Conservation (phyloP, 768 basidiomycete genomes). For the Macrolepiota albuminosa region DNA sequence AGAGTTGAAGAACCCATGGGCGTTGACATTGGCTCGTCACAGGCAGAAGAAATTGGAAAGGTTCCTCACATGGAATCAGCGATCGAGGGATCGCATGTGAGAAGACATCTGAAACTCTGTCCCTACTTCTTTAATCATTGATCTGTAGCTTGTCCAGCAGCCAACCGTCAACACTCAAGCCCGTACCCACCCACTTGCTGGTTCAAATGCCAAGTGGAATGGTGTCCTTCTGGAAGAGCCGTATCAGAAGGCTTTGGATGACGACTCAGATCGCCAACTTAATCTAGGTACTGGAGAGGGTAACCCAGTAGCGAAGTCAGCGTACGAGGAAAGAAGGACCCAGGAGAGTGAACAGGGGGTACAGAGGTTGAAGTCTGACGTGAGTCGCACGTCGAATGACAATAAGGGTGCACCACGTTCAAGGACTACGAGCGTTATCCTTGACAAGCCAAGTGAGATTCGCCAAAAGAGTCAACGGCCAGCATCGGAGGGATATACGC, state of each 20-base stretch:
- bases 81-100: constrained; percentile 3
- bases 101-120: not conserved
- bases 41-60: not conserved
- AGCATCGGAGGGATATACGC: not conserved
- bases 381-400: not conserved
- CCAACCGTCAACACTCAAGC: constrained; percentile 12
- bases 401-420: not conserved
- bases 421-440: constrained; percentile 3
- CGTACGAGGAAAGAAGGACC: not conserved
- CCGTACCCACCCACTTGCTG: constrained; percentile 16
- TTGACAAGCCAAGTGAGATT: not conserved
- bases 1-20: not conserved
- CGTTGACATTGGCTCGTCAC: not conserved
- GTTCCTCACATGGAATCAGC: not conserved
- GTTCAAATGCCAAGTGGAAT: constrained; percentile 12
- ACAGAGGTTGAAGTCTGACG: not conserved
- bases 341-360: not conserved
- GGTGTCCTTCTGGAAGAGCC: constrained; percentile 15
- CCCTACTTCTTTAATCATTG: not conserved
- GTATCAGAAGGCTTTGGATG: constrained; percentile 17
- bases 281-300: not conserved
- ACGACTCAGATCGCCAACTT: constrained; percentile 13
- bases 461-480: not conserved
- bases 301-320: not conserved
- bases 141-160: not conserved